Base-by-base conservation (phyloP, 1,139 yeast genomes). In the Taiozyma sp. region DNA sequence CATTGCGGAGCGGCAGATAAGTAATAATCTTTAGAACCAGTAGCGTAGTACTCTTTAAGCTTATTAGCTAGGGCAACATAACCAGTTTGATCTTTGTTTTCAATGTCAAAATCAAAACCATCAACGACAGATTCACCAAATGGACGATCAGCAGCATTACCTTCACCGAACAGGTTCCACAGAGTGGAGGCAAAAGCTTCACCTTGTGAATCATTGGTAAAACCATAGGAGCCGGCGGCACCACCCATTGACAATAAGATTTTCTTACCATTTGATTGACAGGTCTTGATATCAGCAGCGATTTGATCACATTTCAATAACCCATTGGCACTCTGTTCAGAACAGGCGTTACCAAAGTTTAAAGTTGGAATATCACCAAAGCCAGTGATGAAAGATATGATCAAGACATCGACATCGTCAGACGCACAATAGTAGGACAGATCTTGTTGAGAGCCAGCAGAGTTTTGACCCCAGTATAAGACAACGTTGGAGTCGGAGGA, bases 1-100 rank as follows among this genome's bases (percentile, higher is more conserved):
- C 98, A 92, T 73, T 92, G 98, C 29, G 98, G 98, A 57, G 98
- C 96, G 56, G 97, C 97, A 49, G 96, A 81, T 47, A 92, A 73
- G 68, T 87, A 91, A 71, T 87, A 92, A 16, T 69, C 63, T 67
- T 80, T 84, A 23, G 87, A 74, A 61, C 83, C 84, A 24, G 72
- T 66, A 22, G 72, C 71, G 62, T 79, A 89, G 54, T 79, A 72
- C 14, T 65, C 61, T 72, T 93, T 83, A 62, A 92, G 75, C 54
- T 76, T 76, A 12, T 67, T 75, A 28, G 81, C 89, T 54, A 85
- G 70, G 36, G 89, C 85, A 49, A 79, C 79, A 56, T 80, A 80
- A 29, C 92, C 92, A 4, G 72, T 69, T 50, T 72, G 71, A 45
- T 69, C 63, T 52, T 76, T 75, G 65, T 77, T 78, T 67, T 85